Evolutionary conservation across 108 stramenopile species (phyloP).

Genomic region (Skeletonema tropicum): DNA sequence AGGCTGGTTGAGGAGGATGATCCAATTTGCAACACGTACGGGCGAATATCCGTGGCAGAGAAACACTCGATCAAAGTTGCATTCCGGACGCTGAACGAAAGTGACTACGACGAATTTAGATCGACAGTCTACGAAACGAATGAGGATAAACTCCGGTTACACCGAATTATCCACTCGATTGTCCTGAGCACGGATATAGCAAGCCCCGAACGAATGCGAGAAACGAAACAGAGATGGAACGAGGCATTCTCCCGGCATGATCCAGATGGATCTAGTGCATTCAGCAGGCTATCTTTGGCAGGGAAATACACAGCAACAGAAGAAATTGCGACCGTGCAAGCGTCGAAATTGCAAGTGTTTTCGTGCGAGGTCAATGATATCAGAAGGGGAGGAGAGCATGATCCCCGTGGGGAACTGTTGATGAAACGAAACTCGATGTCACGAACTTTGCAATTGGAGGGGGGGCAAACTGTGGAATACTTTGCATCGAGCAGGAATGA

Average conservation of each 20-base stretch:
- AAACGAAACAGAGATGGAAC: slow-evolving; percentile 39
- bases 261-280: slow-evolving; percentile 4
- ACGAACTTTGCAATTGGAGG: slow-evolving; percentile 28
- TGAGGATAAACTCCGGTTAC: slow-evolving; percentile 47
- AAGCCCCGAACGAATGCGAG: slow-evolving; percentile 47
- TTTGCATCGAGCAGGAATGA: slow-evolving; percentile 21
- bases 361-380: slow-evolving; percentile 1
- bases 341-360: slow-evolving; percentile 38
- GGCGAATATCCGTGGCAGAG: slow-evolving; percentile 52
- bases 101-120: slow-evolving; percentile 32
- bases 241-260: slow-evolving; percentile 25
- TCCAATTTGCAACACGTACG: slow-evolving; percentile 47
- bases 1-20: slow-evolving; percentile 61
- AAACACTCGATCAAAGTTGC: slow-evolving; percentile 55
- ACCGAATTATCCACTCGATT: slow-evolving; percentile 35
- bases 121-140: slow-evolving; percentile 22
- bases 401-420: not conserved
- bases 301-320: slow-evolving; percentile 1
- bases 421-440: slow-evolving; percentile 13
- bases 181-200: slow-evolving; percentile 50
- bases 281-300: slow-evolving; percentile 28
- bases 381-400: not conserved
- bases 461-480: slow-evolving; percentile 44
- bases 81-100: slow-evolving; percentile 39
- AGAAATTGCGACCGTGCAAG: slow-evolving; percentile 45